These are phyloP conservation scores for Botrytis deweyae DNA, from an alignment of 2,329 filamentous ascomycete genomes.

Conservation along the genomic window DNA sequence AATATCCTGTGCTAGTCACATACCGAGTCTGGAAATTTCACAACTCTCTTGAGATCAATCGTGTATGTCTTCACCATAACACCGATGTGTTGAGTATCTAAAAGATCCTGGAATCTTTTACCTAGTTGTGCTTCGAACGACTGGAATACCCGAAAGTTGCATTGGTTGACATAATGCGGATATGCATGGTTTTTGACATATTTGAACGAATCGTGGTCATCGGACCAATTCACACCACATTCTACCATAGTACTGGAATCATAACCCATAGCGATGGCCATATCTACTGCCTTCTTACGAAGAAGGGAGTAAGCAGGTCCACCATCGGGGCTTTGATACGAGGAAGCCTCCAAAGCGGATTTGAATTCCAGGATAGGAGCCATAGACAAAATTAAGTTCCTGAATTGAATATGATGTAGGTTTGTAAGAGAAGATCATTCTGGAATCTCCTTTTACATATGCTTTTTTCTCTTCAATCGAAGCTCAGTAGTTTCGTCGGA, in stretches of 20 bases:
- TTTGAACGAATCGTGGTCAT: constrained; percentile 13
- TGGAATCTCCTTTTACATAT: too few relatives aligned
- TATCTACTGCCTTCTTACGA: neutral
- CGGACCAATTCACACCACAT: constrained; percentile 14
- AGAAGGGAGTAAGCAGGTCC: constrained; percentile 14
- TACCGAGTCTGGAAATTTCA: constrained; percentile 9
- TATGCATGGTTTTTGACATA: constrained; percentile 8
- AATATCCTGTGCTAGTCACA: neutral
- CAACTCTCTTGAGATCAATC: constrained; percentile 3
- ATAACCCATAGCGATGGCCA: constrained; percentile 21
- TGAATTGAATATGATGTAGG: too few relatives aligned
- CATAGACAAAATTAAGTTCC: neutral
- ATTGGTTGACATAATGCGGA: neutral
- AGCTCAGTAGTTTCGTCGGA: too few relatives aligned
- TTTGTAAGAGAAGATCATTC: too few relatives aligned
- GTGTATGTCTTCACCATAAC: neutral
- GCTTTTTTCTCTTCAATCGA: too few relatives aligned
- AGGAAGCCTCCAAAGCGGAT: constrained; percentile 6
- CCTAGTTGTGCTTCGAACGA: constrained; percentile 3
- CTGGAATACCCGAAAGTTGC: constrained; percentile 7
- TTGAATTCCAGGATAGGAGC: constrained; percentile 3
- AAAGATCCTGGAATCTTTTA: constrained; percentile 6
- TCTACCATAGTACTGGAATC: constrained; percentile 18
- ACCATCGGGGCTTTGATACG: constrained; percentile 17
- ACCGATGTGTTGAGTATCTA: neutral